These are phyloP conservation scores for Agastache rugosa DNA, from an alignment of 257 asterid genomes.

Conservation along the genomic window DNA sequence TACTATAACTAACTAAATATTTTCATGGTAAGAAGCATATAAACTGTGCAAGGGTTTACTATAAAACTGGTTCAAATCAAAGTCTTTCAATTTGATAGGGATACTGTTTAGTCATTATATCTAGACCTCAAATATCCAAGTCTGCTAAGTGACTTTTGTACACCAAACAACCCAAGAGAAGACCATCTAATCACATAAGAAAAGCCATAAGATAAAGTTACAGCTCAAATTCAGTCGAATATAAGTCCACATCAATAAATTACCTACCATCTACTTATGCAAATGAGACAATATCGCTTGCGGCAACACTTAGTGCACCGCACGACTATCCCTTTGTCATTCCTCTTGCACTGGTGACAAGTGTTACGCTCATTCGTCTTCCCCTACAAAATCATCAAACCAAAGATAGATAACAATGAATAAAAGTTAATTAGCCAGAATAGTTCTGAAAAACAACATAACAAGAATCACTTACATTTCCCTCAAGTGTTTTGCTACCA, in stretches of 20 bases:
- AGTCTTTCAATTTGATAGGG: conserved; percentile 9
- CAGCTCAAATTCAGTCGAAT: conserved; percentile 20
- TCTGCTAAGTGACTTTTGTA: conserved; percentile 3
- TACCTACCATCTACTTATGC: conserved; percentile 76
- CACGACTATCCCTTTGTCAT: conserved; percentile 81
- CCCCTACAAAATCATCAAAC: conserved; percentile 50
- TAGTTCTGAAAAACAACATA: neutral
- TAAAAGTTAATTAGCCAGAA: neutral
- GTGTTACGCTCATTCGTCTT: conserved; percentile 45
- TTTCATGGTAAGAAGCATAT: neutral
- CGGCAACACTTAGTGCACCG: conserved; percentile 64
- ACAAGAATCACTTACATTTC: conserved; percentile 43
- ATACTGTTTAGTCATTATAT: neutral
- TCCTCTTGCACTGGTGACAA: conserved; percentile 95
- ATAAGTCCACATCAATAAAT: neutral
- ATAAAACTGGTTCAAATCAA: conserved; percentile 20
- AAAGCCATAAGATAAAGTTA: conserved; percentile 1
- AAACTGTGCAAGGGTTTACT: neutral
- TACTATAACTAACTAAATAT: neutral
- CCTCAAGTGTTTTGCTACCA: conserved; percentile 24
- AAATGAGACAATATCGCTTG: conserved; percentile 75
- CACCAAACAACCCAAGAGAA: conserved; percentile 20
- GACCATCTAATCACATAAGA: neutral
- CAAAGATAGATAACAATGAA: neutral
- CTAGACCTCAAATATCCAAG: conserved; percentile 1